A percentile compares a stretch with the other conserved stretches of the same genome.
Evolutionary conservation across 768 basidiomycete species (phyloP).

Genomic region (Suillus subalutaceus): DNA sequence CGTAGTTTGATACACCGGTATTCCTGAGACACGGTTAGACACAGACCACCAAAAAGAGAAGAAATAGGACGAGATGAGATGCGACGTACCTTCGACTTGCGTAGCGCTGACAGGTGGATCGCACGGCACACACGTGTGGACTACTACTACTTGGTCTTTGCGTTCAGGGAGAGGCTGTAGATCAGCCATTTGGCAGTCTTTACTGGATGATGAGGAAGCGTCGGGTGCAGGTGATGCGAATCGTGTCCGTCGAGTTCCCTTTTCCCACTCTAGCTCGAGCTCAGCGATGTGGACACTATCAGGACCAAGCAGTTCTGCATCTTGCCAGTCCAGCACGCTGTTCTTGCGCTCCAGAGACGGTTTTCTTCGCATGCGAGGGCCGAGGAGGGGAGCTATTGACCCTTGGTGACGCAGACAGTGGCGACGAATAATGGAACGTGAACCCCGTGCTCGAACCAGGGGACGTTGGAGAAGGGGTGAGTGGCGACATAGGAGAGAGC

Average conservation of each 20-base stretch:
- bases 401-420: conserved; percentile 15
- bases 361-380: background rate
- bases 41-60: background rate
- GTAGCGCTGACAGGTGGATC: conserved; percentile 65
- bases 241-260: conserved; percentile 15
- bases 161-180: background rate
- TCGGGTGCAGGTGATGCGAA: conserved; percentile 10
- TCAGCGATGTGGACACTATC: conserved; percentile 46
- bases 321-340: conserved; percentile 41
- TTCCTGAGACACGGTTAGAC: conserved; percentile 46
- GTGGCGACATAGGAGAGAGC: conserved; percentile 24
- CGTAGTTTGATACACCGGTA: conserved; percentile 73
- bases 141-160: conserved; percentile 45
- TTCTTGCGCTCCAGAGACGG: conserved; percentile 7
- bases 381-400: conserved; percentile 7
- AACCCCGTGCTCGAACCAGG: conserved; percentile 18
- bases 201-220: conserved; percentile 5
- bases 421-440: conserved; percentile 16
- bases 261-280: conserved; percentile 42
- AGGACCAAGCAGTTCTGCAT: conserved; percentile 48
- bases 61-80: background rate
- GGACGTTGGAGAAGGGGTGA: conserved; percentile 19
- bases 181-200: conserved; percentile 10
- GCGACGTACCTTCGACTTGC: conserved; percentile 64
- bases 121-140: conserved; percentile 67